Evolutionary conservation across 495 filamentous ascomycete genomes (phyloP), one percentile per base, ranked within the genome.

Genomic region (Sphaerosporella brunnea): DNA sequence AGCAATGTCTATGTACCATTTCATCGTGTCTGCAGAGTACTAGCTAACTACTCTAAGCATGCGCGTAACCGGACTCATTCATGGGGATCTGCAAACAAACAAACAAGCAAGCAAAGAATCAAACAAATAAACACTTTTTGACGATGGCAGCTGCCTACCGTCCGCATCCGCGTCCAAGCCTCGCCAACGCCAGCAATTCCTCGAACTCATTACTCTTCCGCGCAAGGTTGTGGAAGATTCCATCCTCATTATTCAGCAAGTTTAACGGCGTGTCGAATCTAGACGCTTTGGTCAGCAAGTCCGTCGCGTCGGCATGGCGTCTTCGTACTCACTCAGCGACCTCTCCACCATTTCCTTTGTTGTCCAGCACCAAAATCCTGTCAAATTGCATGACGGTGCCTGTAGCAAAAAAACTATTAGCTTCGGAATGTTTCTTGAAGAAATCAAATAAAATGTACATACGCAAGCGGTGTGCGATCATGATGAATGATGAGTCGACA

Each of bases 171-270:
- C n/a, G n/a, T n/a, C n/a, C n/a, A n/a, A n/a, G n/a, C n/a, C 13
- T 43, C 28, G 64, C 66, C 25, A 53, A 41, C 47, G 64, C 65
- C 23, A 70, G 45, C 47, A 64, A 26, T 36, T 50, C 51, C 18
- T 56, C 48, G 39, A 56, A 56, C 49, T 57, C 54, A 8, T 53
- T 53, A 35, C 54, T 57, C 44, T 56, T 57, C 28, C 56, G 48
- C 2, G 54, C 54, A 23, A 57, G 35, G 28, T 24, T 44, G n/a
- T 51, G 41, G 3, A 57, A 32, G n/a, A 56, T 49, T 10, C 54
- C 54, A 11, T 19, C 49, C 43, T 48, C 28, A 28, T 52, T 56
- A 11, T 45, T 51, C 23, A 57, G 28, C 4, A 57, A 28, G 20
- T 51, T 57, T 24, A 48, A 9, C 15, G 54, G 54, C 2, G 53